These are phyloP conservation scores for Penstemon barbatus DNA, from an alignment of 257 asterid species.

Conservation along the genomic window DNA sequence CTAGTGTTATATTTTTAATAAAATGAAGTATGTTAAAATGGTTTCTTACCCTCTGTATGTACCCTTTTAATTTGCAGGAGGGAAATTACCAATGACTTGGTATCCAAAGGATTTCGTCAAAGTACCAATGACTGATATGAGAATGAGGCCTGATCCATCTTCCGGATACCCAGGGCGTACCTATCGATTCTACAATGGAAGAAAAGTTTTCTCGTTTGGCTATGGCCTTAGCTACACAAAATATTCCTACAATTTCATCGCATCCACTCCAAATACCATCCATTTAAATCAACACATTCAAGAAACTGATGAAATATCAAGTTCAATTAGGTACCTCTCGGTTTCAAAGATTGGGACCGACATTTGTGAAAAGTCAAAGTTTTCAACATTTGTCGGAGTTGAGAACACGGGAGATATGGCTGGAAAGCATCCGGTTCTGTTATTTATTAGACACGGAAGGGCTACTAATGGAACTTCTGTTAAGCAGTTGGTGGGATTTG, in stretches of 20 bases:
- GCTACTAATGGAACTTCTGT: slow-evolving; percentile 30
- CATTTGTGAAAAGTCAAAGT: slow-evolving; percentile 50
- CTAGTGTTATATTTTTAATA: no score
- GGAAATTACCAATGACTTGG: slow-evolving; percentile 82
- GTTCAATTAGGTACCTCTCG: slow-evolving; percentile 28
- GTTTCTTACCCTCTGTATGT: neutral
- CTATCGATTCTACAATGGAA: slow-evolving; percentile 69
- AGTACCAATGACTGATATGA: slow-evolving; percentile 88
- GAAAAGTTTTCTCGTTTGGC: slow-evolving; percentile 67
- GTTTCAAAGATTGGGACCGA: slow-evolving; percentile 48
- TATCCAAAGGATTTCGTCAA: slow-evolving; percentile 62
- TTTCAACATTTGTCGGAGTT: slow-evolving; percentile 52
- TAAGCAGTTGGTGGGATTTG: slow-evolving; percentile 68
- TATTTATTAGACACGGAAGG: slow-evolving; percentile 40
- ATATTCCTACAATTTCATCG: slow-evolving; percentile 45
- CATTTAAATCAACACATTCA: slow-evolving; percentile 33
- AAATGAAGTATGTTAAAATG: no score
- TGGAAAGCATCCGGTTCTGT: slow-evolving; percentile 69
- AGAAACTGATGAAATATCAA: slow-evolving; percentile 14
- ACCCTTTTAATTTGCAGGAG: slow-evolving; percentile 46
- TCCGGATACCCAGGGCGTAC: slow-evolving; percentile 78
- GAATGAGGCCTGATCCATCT: slow-evolving; percentile 68
- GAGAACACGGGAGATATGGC: slow-evolving; percentile 56
- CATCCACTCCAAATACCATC: slow-evolving; percentile 54
- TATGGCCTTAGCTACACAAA: slow-evolving; percentile 78